Conservation (phyloP, 2,329 filamentous ascomycete genomes). For the Fusarium chuoi region DNA sequence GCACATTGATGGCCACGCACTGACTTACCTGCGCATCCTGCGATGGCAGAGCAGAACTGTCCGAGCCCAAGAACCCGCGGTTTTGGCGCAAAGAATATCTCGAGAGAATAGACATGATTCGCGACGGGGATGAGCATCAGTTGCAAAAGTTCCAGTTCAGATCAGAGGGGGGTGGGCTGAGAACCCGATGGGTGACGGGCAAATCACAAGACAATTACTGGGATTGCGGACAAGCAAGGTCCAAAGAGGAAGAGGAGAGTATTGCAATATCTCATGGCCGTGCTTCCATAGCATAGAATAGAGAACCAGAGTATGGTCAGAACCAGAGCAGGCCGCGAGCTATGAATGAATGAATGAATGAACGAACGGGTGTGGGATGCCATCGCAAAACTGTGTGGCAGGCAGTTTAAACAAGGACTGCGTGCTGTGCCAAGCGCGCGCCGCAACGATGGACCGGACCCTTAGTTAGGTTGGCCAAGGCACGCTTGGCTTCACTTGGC, state of each 20-base stretch:
- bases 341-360: slow-evolving; percentile 13
- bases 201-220: slow-evolving; percentile 2
- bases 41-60: slow-evolving; percentile 61
- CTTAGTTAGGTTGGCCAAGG: slow-evolving; percentile 14
- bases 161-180: slow-evolving; percentile 25
- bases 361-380: slow-evolving; percentile 35
- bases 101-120: slow-evolving; percentile 47
- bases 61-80: slow-evolving; percentile 61
- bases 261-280: slow-evolving; percentile 34
- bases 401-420: slow-evolving; percentile 26
- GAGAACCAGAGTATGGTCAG: slow-evolving; percentile 18
- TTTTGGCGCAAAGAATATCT: slow-evolving; percentile 51
- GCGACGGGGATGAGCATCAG: slow-evolving; percentile 31
- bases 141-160: slow-evolving; percentile 21
- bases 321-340: slow-evolving; percentile 32
- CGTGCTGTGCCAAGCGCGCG: slow-evolving; percentile 30
- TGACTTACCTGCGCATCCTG: slow-evolving; percentile 59
- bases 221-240: slow-evolving; percentile 30
- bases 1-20: slow-evolving; percentile 3
- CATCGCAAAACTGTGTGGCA: slow-evolving; percentile 41
- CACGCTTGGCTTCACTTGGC: slow-evolving; percentile 32
- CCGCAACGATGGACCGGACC: slow-evolving; percentile 27
- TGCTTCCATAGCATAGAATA: not conserved
- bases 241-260: slow-evolving; percentile 10
- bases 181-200: slow-evolving; percentile 1